These are phyloP conservation scores for Mortierella sp. DNA, from an alignment of 371 early-diverging fungal genomes.

Conservation along the genomic window DNA sequence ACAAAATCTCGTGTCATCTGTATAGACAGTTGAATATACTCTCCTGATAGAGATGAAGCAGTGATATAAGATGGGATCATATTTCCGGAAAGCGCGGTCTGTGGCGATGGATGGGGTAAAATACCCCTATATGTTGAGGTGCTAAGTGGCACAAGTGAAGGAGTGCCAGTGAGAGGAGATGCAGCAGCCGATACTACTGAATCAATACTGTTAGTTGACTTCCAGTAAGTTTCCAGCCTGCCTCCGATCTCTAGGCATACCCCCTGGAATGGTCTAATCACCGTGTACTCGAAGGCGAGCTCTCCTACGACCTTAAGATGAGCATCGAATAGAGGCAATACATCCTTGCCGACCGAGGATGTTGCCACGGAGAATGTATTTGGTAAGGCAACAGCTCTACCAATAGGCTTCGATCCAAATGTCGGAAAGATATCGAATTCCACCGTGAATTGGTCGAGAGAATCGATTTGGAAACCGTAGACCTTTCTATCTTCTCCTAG, in stretches of 20 bases:
- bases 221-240: conserved; percentile 97
- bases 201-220: conserved; percentile 81
- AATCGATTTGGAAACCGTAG: conserved; percentile 87
- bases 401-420: conserved; percentile 95
- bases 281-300: conserved; percentile 82
- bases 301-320: conserved; percentile 93
- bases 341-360: conserved; percentile 57
- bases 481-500: conserved; percentile 83
- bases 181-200: conserved; percentile 47
- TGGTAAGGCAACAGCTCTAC: conserved; percentile 86
- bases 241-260: conserved; percentile 93
- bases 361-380: conserved; percentile 66
- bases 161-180: conserved; percentile 24
- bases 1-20: conserved; percentile 92
- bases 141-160: conserved; percentile 29
- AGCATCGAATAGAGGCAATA: conserved; percentile 86
- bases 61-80: conserved; percentile 84
- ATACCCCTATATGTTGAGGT: conserved; percentile 34
- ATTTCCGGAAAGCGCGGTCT: conserved; percentile 53
- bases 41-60: conserved; percentile 80
- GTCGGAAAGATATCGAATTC: conserved; percentile 95
- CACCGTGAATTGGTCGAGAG: conserved; percentile 78
- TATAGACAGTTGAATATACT: conserved; percentile 87
- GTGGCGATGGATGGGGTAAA: conserved; percentile 35
- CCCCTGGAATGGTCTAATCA: conserved; percentile 90